Conservation (phyloP, 2,329 filamentous ascomycete species). For the Cladophialophora yegresii region DNA sequence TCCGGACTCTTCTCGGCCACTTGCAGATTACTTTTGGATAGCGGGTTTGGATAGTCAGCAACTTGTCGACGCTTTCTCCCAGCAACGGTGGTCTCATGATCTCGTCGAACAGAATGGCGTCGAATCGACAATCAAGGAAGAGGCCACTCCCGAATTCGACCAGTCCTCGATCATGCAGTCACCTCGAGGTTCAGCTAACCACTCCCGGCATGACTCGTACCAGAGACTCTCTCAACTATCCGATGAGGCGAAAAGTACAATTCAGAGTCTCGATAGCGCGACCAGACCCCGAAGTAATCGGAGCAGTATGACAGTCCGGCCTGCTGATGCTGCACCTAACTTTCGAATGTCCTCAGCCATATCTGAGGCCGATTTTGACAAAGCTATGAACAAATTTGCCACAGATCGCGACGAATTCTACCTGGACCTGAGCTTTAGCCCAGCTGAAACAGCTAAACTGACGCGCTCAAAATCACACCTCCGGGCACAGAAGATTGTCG, state of each 20-base stretch:
- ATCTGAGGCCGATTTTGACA: conserved; percentile 87
- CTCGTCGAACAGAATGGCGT: conserved; percentile 46
- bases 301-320: conserved; percentile 63
- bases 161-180: conserved; percentile 39
- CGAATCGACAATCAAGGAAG: conserved; percentile 58
- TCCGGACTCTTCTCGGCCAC: conserved; percentile 51
- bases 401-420: conserved; percentile 92
- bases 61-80: conserved; percentile 46
- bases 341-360: conserved; percentile 46
- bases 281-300: conserved; percentile 61
- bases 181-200: conserved; percentile 47
- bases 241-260: conserved; percentile 45
- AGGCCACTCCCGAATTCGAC: conserved; percentile 58
- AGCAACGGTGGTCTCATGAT: conserved; percentile 31
- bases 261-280: conserved; percentile 54
- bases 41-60: conserved; percentile 52
- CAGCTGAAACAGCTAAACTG: conserved; percentile 62
- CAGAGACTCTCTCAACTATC: conserved; percentile 44
- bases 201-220: conserved; percentile 44
- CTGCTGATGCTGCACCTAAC: conserved; percentile 38
- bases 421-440: conserved; percentile 85
- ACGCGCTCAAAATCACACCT: conserved; percentile 48
- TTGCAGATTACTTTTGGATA: conserved; percentile 70
- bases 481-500: conserved; percentile 77
- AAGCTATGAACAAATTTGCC: conserved; percentile 89